Evolutionary conservation across 2,329 filamentous ascomycete genomes (phyloP).

Genomic region (Lecanosticta acicola): DNA sequence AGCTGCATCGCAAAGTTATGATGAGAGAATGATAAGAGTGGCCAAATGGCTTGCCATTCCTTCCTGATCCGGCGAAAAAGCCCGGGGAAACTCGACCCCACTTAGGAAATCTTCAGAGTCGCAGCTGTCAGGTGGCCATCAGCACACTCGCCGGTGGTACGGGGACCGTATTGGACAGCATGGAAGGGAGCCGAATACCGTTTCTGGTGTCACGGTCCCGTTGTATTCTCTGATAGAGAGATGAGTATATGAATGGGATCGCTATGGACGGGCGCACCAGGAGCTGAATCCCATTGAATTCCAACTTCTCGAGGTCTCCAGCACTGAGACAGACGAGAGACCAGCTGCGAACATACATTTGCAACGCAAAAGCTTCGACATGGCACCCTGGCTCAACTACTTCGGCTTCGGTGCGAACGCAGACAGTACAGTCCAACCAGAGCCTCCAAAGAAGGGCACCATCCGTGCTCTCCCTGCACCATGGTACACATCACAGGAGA

Average conservation of each 20-base stretch:
- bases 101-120: neutral
- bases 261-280: neutral
- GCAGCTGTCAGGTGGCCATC: neutral
- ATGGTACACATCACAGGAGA: conserved; percentile 39
- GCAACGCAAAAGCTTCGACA: neutral
- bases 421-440: neutral
- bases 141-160: neutral
- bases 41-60: neutral
- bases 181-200: neutral
- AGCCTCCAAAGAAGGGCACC: neutral
- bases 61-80: neutral
- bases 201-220: neutral
- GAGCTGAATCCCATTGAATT: neutral
- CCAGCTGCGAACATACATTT: neutral
- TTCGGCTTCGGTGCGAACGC: neutral
- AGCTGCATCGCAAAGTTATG: neutral
- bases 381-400: neutral
- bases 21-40: neutral
- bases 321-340: neutral
- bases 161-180: neutral
- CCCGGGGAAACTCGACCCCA: neutral
- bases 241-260: neutral
- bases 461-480: conserved; percentile 37
- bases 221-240: neutral
- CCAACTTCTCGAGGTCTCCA: neutral